Evolutionary conservation across 345 rosid species (phyloP).

Genomic region (Eucalyptus polyanthemos): DNA sequence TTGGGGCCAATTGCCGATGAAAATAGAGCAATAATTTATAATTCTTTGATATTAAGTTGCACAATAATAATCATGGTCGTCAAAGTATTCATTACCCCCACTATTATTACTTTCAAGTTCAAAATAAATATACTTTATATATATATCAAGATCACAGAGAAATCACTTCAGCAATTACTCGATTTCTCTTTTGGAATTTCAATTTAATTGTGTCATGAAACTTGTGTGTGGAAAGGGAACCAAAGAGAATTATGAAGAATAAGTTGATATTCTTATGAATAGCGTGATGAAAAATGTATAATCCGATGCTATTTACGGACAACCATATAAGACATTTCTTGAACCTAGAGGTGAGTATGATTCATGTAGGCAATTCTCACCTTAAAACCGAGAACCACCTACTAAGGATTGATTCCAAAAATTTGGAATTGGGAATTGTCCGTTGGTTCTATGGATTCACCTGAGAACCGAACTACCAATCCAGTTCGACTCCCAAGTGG

Average conservation of each 20-base stretch:
- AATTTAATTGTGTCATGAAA: not conserved
- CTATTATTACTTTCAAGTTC: not conserved
- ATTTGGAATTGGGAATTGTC: fast-evolving
- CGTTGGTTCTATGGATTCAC: no score
- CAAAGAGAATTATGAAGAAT: no score
- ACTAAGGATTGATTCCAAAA: no score
- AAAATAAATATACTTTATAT: no score
- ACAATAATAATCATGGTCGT: not conserved
- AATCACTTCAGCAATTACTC: no score
- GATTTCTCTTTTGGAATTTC: not conserved
- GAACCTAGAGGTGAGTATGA: no score
- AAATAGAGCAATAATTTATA: not conserved
- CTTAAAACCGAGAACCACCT: fast-evolving
- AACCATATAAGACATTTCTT: not conserved
- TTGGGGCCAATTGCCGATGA: not conserved
- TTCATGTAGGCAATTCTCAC: fast-evolving
- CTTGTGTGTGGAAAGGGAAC: not conserved
- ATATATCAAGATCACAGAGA: no score
- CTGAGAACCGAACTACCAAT: fast-evolving
- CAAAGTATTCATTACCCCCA: not conserved
- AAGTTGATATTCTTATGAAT: no score
- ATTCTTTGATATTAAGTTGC: not conserved
- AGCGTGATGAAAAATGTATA: not conserved
- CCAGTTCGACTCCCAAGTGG: fast-evolving
- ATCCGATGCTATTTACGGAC: not conserved